These are phyloP conservation scores for Pugionium cornutum DNA, from an alignment of 345 rosid genomes.

Conservation along the genomic window DNA sequence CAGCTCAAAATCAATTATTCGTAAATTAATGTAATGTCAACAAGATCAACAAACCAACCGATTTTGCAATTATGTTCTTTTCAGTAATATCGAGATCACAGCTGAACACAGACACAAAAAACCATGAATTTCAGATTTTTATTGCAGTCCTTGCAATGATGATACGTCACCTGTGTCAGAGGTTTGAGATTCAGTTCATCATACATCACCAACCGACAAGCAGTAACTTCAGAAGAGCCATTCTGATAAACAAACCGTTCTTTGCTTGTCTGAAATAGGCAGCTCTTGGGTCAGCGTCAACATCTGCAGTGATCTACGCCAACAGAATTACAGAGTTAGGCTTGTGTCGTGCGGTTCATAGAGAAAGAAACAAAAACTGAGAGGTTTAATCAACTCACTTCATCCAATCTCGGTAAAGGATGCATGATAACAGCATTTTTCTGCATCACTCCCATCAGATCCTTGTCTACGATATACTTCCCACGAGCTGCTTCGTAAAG, in stretches of 20 bases:
- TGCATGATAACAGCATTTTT: conserved; percentile 88
- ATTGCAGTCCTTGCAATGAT: no score
- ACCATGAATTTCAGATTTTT: no score
- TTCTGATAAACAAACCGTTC: conserved; percentile 90
- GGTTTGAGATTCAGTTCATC: no score
- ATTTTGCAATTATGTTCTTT: no score
- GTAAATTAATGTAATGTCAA: conserved; percentile 12
- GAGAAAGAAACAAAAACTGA: neutral
- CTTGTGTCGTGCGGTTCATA: neutral
- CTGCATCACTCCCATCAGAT: conserved; percentile 72
- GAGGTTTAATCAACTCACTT: conserved; percentile 45
- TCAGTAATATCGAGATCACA: no score
- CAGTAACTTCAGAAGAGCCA: conserved; percentile 71
- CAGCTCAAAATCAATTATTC: conserved; percentile 13
- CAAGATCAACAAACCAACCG: conserved; percentile 21
- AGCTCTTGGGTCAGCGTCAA: conserved; percentile 85
- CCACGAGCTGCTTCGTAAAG: conserved; percentile 94
- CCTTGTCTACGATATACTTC: conserved; percentile 72
- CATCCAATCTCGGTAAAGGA: conserved; percentile 94
- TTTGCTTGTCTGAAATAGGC: conserved; percentile 98
- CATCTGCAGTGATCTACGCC: conserved; percentile 72
- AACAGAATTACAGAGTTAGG: neutral
- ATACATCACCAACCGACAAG: conserved; percentile 43
- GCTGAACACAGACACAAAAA: no score
- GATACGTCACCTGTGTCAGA: no score